These are phyloP conservation scores for Lactarius psammicola DNA, from an alignment of 768 basidiomycete genomes.

Conservation along the genomic window DNA sequence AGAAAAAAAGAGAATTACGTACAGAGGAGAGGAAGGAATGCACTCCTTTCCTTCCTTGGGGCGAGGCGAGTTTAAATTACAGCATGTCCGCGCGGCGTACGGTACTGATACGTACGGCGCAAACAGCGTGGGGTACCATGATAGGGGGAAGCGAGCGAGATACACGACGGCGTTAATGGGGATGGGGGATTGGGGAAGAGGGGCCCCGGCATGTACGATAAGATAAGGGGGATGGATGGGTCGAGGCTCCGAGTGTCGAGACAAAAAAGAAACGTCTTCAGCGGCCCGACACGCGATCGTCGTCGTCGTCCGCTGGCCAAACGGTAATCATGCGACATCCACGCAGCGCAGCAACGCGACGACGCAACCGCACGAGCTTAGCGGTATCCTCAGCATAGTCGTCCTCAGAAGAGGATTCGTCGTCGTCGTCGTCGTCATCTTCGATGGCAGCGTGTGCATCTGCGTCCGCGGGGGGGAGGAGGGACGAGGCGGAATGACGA, in stretches of 20 bases:
- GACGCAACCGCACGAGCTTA: slow-evolving; percentile 23
- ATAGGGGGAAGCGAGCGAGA: neutral
- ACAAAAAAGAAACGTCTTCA: no score
- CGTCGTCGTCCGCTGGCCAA: slow-evolving; percentile 27
- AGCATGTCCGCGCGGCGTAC: neutral
- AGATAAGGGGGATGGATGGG: no score
- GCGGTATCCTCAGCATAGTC: slow-evolving; percentile 15
- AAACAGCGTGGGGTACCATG: neutral
- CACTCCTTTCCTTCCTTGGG: neutral
- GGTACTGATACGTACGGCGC: no score
- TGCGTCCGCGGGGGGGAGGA: neutral
- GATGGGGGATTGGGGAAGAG: neutral
- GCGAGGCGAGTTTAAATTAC: neutral
- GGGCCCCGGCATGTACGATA: neutral
- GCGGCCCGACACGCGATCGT: slow-evolving; percentile 28
- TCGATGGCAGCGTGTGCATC: neutral
- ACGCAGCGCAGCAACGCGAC: slow-evolving; percentile 23
- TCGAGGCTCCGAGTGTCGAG: no score
- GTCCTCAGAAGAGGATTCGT: neutral
- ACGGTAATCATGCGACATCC: slow-evolving; percentile 27
- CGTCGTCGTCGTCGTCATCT: slow-evolving; percentile 11
- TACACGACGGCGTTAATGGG: neutral
- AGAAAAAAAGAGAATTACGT: no score
- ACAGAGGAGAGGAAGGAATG: no score
- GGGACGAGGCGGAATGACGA: neutral